Base-by-base conservation (phyloP, 164 flowering plant species). In the Amborella trichopoda region DNA sequence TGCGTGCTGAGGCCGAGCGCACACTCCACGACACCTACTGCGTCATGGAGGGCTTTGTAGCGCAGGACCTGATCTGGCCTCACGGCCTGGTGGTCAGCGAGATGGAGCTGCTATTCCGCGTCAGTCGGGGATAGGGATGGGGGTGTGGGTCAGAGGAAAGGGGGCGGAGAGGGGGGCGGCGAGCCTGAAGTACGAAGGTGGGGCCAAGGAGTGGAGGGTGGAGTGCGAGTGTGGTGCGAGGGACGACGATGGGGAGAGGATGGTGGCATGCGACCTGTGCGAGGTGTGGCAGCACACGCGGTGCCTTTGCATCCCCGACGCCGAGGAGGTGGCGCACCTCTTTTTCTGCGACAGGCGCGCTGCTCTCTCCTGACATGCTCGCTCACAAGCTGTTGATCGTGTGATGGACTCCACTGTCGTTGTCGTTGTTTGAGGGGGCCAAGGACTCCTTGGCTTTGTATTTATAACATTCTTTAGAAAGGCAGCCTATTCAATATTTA, bases 1-100 rank as follows among this genome's bases (percentile, higher is more conserved):
- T 86, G 44, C 81, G 71, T 64, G 40, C 6, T 22, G 81, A 66
- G 3, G 71, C 54, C 2, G 76, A 77, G 62, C 18, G 10, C 16
- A 81, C 86, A 0, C 6, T 86, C 34, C 68, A 77, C 48, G 97
- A 83, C 48, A 86, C 87, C 1, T 86, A 83, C 41, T 71, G 77
- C 23, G 32, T 70, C 0, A 48, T 75, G 69, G 79, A 76, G 11
- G 26, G 39, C 5, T 61, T 77, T 43, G 58, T 43, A 45, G 89
- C 71, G 49, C 63, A 33, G 5, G 84, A 74, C 37, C 56, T 83
- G 11, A 71, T 62, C 11, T 68, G 68, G 13, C 10, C 73, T 48
- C 70, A 48, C 10, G 70, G 63, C 42, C n/a, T 50, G 11, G 56
- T 6, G 68, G 46, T 1, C 43, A 69, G 54, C 1, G 81, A 78